Percentiles rank a stretch among this genome's conserved stretches.
Conservation (phyloP, 2,329 filamentous ascomycete genomes). For the Diplodia scrobiculata region DNA sequence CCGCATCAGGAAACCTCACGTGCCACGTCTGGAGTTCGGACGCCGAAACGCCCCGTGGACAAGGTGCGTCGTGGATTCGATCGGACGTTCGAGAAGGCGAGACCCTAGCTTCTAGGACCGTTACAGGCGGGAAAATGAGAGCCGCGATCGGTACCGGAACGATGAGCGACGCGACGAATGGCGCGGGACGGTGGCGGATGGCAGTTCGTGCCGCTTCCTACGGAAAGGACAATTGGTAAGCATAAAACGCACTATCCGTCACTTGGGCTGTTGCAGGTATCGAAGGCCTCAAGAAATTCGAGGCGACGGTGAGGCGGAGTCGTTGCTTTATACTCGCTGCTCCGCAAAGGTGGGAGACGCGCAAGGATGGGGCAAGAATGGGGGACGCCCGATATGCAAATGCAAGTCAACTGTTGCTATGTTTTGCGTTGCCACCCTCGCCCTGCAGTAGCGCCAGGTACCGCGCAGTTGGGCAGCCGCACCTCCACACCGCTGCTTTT, state of each 20-base stretch:
- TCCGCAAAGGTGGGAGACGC: constrained; percentile 5
- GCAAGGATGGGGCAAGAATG: constrained; percentile 20
- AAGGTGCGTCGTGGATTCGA: not conserved
- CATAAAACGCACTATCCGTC: too few relatives aligned
- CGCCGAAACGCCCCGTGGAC: not conserved
- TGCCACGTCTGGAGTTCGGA: not conserved
- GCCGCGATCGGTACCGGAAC: not conserved
- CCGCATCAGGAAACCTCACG: not conserved
- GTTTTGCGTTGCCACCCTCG: constrained; percentile 14
- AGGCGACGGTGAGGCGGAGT: not conserved
- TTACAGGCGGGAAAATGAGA: not conserved
- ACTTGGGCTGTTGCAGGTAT: not conserved
- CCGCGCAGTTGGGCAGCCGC: constrained; percentile 1
- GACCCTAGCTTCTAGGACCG: not conserved
- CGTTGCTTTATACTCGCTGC: constrained; percentile 1
- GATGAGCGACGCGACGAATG: not conserved
- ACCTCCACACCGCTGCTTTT: not conserved
- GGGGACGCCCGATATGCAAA: constrained; percentile 1
- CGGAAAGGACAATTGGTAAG: too few relatives aligned
- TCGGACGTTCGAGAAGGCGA: not conserved
- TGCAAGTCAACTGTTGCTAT: not conserved
- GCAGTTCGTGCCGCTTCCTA: constrained; percentile 4
- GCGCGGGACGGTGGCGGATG: not conserved
- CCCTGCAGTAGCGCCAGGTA: constrained; percentile 24
- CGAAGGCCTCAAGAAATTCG: not conserved